Percentiles rank a stretch among this genome's conserved stretches.
These are phyloP conservation scores for Trifolium subterraneum DNA, from an alignment of 306 rosid species.

Conservation along the genomic window DNA sequence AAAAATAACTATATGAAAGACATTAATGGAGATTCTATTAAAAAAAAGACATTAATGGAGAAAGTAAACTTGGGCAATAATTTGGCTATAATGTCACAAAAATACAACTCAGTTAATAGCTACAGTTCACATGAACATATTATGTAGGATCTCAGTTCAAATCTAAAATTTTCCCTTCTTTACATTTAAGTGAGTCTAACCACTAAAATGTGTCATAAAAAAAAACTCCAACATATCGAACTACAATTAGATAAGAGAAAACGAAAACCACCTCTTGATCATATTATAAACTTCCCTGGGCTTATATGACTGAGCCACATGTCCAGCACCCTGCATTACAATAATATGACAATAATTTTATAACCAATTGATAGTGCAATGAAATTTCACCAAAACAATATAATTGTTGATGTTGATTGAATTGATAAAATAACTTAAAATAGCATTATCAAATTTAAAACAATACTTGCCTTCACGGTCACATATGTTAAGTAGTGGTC, in stretches of 20 bases:
- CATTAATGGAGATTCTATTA: no score
- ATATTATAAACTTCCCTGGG: conserved; percentile 48
- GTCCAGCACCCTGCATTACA: conserved; percentile 48
- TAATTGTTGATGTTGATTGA: background rate
- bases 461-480: conserved; percentile 46
- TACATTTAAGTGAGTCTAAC: no score
- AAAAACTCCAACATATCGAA: background rate
- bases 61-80: no score
- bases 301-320: conserved; percentile 50
- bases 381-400: background rate
- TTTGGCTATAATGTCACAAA: no score
- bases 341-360: background rate
- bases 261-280: conserved; percentile 50
- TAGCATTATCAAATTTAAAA: background rate
- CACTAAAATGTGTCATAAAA: no score
- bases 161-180: no score
- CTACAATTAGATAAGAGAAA: conserved; percentile 38
- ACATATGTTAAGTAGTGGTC: conserved; percentile 46
- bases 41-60: no score
- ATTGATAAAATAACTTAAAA: background rate
- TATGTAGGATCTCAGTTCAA: no score
- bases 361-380: background rate
- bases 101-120: no score
- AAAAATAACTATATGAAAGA: no score
- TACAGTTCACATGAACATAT: no score